phyloP scores from a whole-genome alignment of 2,329 filamentous ascomycete genomes.

The Clonostachys sp. region DNA sequence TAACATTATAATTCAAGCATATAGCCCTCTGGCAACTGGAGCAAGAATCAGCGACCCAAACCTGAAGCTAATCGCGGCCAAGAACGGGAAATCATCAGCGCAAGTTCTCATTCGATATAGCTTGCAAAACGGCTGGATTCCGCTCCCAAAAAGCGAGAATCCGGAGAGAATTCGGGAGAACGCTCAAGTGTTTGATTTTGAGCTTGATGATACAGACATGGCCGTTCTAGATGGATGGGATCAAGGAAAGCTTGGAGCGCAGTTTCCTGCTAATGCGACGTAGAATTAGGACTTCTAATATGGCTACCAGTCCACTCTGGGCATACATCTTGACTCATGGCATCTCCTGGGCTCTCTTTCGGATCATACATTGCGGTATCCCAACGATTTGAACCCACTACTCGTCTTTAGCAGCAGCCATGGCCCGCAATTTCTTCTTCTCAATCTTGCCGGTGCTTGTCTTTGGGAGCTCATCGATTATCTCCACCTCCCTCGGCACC shows the following conservation, averaged over 20 bases:
- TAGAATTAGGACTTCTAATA: no score
- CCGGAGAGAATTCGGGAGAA: constrained; percentile 56
- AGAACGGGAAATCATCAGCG: constrained; percentile 54
- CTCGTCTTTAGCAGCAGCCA: constrained; percentile 54
- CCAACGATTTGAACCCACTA: background rate
- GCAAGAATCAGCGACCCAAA: constrained; percentile 43
- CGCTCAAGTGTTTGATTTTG: constrained; percentile 56
- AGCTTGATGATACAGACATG: constrained; percentile 54
- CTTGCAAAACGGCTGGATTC: constrained; percentile 66
- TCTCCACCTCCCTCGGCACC: constrained; percentile 68
- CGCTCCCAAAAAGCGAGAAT: constrained; percentile 62
- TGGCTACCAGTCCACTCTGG: background rate
- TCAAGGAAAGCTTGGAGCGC: constrained; percentile 9
- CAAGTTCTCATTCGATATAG: constrained; percentile 67
- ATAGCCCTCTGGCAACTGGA: constrained; percentile 28
- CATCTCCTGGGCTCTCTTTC: background rate
- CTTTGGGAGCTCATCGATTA: constrained; percentile 88
- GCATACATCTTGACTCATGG: no score
- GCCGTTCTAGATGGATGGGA: constrained; percentile 18
- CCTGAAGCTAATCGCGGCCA: constrained; percentile 50
- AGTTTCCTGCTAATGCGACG: background rate
- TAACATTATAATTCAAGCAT: constrained; percentile 53
- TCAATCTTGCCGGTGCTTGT: constrained; percentile 95
- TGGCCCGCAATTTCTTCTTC: constrained; percentile 88
- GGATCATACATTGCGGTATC: background rate